A percentile compares a stretch with the other conserved stretches of the same genome.
These are phyloP conservation scores for Corynascus novoguineensis DNA, from an alignment of 495 filamentous ascomycete species.

Conservation along the genomic window DNA sequence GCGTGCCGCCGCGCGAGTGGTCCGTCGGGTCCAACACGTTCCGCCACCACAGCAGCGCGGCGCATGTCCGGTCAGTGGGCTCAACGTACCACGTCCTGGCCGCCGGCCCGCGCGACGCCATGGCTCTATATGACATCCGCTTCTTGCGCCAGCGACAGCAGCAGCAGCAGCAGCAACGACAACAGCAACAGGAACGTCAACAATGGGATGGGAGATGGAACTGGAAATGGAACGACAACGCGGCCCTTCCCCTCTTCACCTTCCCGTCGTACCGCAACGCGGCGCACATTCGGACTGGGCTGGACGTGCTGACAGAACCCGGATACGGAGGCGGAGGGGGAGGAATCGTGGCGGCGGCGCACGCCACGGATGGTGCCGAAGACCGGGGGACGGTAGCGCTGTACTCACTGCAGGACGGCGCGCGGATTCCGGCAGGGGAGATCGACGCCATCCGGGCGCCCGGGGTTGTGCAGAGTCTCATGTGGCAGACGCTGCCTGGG, in stretches of 20 bases:
- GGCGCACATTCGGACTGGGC: conserved; percentile 31
- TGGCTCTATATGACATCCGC: conserved; percentile 40
- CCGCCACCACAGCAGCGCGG: conserved; percentile 23
- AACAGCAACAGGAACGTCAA: neutral
- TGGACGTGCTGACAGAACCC: conserved; percentile 30
- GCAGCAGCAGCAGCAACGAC: neutral
- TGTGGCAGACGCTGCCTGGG: conserved; percentile 3
- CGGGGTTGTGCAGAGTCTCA: conserved; percentile 11
- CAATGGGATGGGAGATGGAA: too few relatives aligned
- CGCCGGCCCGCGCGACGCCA: conserved; percentile 30
- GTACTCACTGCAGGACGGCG: conserved; percentile 36
- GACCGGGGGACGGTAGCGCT: conserved; percentile 37
- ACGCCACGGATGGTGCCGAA: conserved; percentile 5
- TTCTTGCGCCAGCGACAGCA: conserved; percentile 12
- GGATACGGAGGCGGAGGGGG: neutral
- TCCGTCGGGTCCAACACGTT: conserved; percentile 15
- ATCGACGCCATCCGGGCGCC: conserved; percentile 11
- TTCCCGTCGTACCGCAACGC: conserved; percentile 37
- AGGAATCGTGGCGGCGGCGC: conserved; percentile 39
- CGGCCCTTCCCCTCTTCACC: conserved; percentile 27
- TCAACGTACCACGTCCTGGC: conserved; percentile 35
- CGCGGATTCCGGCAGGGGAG: conserved; percentile 16
- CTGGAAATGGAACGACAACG: neutral
- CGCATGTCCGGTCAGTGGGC: conserved; percentile 31
- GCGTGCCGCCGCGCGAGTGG: conserved; percentile 21